Evolutionary conservation across 2,329 filamentous ascomycete genomes (phyloP), one percentile per base, ranked within the genome.

Genomic region (Aspergillus flavus): DNA sequence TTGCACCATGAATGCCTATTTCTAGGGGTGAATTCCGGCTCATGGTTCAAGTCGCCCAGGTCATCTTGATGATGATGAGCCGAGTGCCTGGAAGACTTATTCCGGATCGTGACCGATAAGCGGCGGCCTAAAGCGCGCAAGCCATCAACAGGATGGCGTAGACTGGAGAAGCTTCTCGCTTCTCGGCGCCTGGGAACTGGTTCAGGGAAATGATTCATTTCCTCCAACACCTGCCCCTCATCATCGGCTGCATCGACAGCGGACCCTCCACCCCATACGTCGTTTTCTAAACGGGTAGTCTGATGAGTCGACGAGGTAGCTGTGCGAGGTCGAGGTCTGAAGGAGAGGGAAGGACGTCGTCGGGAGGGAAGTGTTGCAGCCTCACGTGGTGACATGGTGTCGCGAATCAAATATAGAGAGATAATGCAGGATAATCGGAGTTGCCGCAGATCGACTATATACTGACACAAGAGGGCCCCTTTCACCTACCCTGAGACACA

Each of bases 81-180:
- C 21, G 66, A 66, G 48, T 76, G 70, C 39, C 73, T 73, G 3
- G 77, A 75, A 10, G 75, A 72, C 68, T 78, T 80, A 61, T 71
- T 71, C 52, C 78, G 78, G 58, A 80, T 66, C 16, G 73, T 77
- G 28, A 81, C 73, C 5, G 79, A 81, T 54, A 80, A 65, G 11
- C 78, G 75, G 63, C 79, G 79, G 16, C 77, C 76, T 28, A 80
- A 71, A 10, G 78, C 78, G 39, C 78, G 76, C 59, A 81, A 63
- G 6, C 79, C 79, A 61, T 78, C 74, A 64, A 80, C 76, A 3
- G 78, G 76, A 63, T 80, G 77, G 54, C 78, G 76, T 59, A 81
- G 66, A 43, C 69, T 77, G 43, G 79, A 81, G 66, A 81, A 80
- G 64, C 78, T 81, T 68, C 78, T 80, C 57, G 78, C 70, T 46